Evolutionary conservation across 306 rosid genomes (phyloP), one percentile per base, ranked within the genome.

Genomic region (Casuarina glauca): DNA sequence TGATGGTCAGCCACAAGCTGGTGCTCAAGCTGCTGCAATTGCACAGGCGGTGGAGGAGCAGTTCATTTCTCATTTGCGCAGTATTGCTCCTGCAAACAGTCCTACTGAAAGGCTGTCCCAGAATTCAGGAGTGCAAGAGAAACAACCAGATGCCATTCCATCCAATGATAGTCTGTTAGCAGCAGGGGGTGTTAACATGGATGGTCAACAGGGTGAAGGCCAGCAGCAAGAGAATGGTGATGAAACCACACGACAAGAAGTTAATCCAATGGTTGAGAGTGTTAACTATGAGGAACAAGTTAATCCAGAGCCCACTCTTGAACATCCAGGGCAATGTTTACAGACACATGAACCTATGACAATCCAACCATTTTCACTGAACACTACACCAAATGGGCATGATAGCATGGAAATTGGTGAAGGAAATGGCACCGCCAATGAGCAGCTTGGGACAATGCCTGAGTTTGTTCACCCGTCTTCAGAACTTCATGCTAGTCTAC

Each of bases 1-100:
- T 93, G 99, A 93, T 83, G 99, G 99, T 55, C 99, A 86, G 79
- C 97, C 99, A 51, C 99, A 93, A 87, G 97, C 90, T 76, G 82
- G 89, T 79, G 88, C 91, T 79, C 96, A 91, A 77, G 93, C 97
- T 2, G 92, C 90, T 79, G 86, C 90, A 74, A 84, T 95, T 86
- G 99, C 97, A 2, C 97, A 95, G 79, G 96, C 96, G 41, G 90
- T 95, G 36, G 99, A 95, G 94, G 96, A 85, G 75, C 91, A 85
- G 51, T 95, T 95, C 74, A 77, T 93, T 48, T 85, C 89, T 74
- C 90, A 89, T 76, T 62, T 95, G 76, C 77, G 80, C 81, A 84
- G 89, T 42, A 46, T 76, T 62, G 82, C 91, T 79, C 90, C 97
- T 63, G 51, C 83, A 26, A 86, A 76, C 64, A 79, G 72, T 78